Base-by-base conservation (phyloP, 2,329 filamentous ascomycete species). In the Tolypocladium endophyticum region DNA sequence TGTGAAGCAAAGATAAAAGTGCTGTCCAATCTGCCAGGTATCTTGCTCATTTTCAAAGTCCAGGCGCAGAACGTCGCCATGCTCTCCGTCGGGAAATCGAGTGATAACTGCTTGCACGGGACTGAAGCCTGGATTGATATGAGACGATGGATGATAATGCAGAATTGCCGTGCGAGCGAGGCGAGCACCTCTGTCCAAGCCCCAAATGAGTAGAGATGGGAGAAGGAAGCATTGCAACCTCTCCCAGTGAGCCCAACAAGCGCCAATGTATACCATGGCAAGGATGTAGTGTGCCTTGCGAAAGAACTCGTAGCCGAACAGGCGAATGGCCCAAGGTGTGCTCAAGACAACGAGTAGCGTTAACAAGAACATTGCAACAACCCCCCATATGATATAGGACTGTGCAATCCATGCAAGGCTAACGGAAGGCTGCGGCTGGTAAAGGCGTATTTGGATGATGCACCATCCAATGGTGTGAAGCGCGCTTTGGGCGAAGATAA, bases 271-370 rank as follows among this genome's bases (percentile, higher is more conserved):
- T 5, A 91, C 71, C 74, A 88, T 84, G 14, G 88, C 89, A 2
- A 91, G 76, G 16, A 90, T 76, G 65, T 90, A 90, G 69, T 92
- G 88, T 0, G 82, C 75, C 69, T 90, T 90, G 62, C 87, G 81
- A 77, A 92, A 92, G 72, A 88, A 85, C 66, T 92, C 89, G 70
- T 92, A 90, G 3, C 89, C 89, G 0, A 87, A 90, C 55, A 80
- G 72, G 11, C 80, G 78, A 60, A 91, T 87, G 0, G 79, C 85
- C 67, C 71, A 74, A 1, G 74, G 72, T 0, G 78, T 80, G 61
- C 85, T 86, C 58, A 88, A 75, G 6, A 85, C 67, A 60, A 85
- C 81, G 1, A 91, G 72, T 18, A 88, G 71, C 0, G 83, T 77
- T 0, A 91, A 72, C 6, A 91, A 71, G 6, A 81, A 75, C 74